These are phyloP conservation scores for Kodamaea derodonti DNA, from an alignment of 1,139 yeast genomes.

Conservation along the genomic window DNA sequence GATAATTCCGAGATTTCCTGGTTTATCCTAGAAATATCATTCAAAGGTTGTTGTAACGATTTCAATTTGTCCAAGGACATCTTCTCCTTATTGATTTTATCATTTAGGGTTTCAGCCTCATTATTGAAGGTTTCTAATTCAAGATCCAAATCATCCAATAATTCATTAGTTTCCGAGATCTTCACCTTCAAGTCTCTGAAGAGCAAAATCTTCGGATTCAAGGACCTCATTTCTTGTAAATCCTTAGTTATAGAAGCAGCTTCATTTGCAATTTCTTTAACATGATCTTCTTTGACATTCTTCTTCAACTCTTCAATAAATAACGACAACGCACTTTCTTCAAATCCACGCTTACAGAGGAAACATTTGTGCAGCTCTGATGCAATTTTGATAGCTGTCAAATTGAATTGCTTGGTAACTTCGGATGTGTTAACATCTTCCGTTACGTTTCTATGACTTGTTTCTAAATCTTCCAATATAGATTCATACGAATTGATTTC, in stretches of 20 bases:
- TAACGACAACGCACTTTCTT: slow-evolving; percentile 29
- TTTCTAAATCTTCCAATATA: slow-evolving; percentile 53
- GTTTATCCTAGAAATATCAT: slow-evolving; percentile 33
- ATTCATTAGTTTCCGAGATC: slow-evolving; percentile 8
- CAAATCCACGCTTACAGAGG: slow-evolving; percentile 62
- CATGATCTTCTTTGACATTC: slow-evolving; percentile 34
- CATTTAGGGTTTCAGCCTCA: slow-evolving; percentile 12
- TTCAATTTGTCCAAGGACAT: slow-evolving; percentile 11
- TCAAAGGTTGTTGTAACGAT: slow-evolving; percentile 24
- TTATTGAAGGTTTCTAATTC: slow-evolving; percentile 13
- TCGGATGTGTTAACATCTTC: slow-evolving; percentile 63
- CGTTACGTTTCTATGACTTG: slow-evolving; percentile 53
- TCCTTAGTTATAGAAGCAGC: slow-evolving; percentile 31
- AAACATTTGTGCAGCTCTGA: slow-evolving; percentile 53
- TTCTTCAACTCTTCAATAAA: slow-evolving; percentile 33
- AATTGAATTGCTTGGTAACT: slow-evolving; percentile 62
- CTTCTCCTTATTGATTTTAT: slow-evolving; percentile 13
- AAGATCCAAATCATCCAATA: slow-evolving; percentile 9
- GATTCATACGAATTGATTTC: slow-evolving; percentile 49
- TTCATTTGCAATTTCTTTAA: slow-evolving; percentile 33
- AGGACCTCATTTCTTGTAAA: slow-evolving; percentile 21
- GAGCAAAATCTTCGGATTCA: slow-evolving; percentile 26
- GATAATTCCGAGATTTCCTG: slow-evolving; percentile 33
- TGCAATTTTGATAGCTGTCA: slow-evolving; percentile 61
- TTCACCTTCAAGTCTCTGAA: slow-evolving; percentile 19